Evolutionary conservation across 2,329 filamentous ascomycete species (phyloP), one percentile per base, ranked within the genome.

Genomic region (Fusarium denticulatum): DNA sequence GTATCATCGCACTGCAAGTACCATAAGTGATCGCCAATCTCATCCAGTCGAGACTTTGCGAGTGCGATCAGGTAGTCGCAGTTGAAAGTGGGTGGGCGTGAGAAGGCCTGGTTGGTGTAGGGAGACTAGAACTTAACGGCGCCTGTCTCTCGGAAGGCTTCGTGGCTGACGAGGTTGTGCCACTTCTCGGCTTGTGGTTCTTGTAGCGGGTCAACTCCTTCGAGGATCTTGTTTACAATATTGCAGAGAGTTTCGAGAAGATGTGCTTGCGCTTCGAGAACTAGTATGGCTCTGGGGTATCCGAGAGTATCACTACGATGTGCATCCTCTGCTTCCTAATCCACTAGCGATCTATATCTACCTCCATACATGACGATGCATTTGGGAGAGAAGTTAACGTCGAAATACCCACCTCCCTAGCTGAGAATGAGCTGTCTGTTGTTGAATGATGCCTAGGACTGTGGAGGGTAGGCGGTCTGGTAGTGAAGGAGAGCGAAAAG

Each of bases 341-440:
- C 30, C 0, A 56, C 37, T 4, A 56, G 5, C 0, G 24, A 16
- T 2, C 59, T 39, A 36, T 24, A 56, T 20, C 0, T 0, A 5
- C 30, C 7, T 22, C 37, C 47, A 3, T 56, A 0, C 47, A 61
- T 56, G 0, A 61, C 18, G 9, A 61, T 2, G 8, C 30, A 55
- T 32, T 61, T 61, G 20, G 20, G 1, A 3, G 2, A 37, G 20
- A 61, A 61, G 15, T 56, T 20, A 2, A 61, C 30, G 0, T 61
- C 37, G 0, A 56, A 37, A 6, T 1, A 6, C 0, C 26, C 45
- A 40, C 0, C 22, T 1, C 20, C 30, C 59, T 37, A 56, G 0
- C 30, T 1, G 30, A 43, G 0, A 1, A 0, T 30, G 0, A 61
- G 24, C 13, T 61, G 47, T 0, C 0, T n/a, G 3, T 1, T 61